These are phyloP conservation scores for Aspergillus bridgeri DNA, from an alignment of 495 filamentous ascomycete species.

Conservation along the genomic window DNA sequence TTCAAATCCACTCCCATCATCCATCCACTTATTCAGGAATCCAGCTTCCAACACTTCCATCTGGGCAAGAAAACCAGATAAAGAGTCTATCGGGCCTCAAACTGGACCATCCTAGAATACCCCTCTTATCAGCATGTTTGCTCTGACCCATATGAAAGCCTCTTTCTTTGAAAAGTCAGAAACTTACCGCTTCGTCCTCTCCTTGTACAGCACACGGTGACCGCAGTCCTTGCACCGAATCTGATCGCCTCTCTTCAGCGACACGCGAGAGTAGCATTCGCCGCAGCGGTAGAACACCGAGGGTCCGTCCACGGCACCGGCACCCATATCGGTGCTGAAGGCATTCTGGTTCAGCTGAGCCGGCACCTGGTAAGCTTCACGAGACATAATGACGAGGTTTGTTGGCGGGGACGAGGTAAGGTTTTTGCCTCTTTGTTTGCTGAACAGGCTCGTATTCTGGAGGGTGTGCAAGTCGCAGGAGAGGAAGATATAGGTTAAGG, in stretches of 20 bases:
- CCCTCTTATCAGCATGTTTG: constrained; percentile 8
- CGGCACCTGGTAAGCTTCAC: constrained; percentile 51
- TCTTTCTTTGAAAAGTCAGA: constrained; percentile 4
- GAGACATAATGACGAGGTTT: constrained; percentile 34
- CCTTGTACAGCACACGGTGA: constrained; percentile 94
- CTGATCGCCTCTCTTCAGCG: constrained; percentile 76
- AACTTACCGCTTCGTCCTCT: constrained; percentile 89
- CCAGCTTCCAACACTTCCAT: too few relatives aligned
- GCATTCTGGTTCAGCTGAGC: constrained; percentile 31
- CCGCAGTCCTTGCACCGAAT: constrained; percentile 97
- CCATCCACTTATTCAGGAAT: background rate
- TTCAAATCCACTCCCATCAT: background rate
- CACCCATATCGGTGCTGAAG: constrained; percentile 34
- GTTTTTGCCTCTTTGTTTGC: background rate
- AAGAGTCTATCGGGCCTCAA: constrained; percentile 74
- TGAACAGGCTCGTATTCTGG: background rate
- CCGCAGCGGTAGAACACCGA: constrained; percentile 86
- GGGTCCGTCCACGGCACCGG: constrained; percentile 32
- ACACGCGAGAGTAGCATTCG: constrained; percentile 81
- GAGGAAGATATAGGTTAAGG: constrained; percentile 4
- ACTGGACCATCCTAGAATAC: constrained; percentile 83
- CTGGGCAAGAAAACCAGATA: too few relatives aligned
- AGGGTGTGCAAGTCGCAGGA: background rate
- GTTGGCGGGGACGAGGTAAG: background rate
- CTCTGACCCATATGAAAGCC: too few relatives aligned